Evolutionary conservation across 2,329 filamentous ascomycete species (phyloP).

Genomic region (Trichoderma koningii): DNA sequence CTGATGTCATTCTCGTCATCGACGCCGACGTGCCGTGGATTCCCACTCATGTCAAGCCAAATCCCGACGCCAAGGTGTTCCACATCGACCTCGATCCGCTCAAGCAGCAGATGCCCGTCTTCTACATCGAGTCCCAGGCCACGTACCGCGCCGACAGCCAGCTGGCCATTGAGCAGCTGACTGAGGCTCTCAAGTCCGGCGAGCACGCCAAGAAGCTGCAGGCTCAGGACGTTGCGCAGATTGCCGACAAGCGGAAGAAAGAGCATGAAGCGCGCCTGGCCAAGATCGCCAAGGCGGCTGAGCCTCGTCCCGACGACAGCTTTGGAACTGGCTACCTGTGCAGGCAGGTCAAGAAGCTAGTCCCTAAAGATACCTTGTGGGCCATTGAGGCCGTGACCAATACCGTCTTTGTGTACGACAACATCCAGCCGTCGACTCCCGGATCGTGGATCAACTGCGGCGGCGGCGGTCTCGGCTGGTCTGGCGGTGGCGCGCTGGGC

Average conservation of each 20-base stretch:
- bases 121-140: slow-evolving; percentile 67
- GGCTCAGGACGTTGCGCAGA: slow-evolving; percentile 28
- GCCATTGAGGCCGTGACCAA: slow-evolving; percentile 79
- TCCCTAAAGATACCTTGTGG: slow-evolving; percentile 63
- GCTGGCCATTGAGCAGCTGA: slow-evolving; percentile 69
- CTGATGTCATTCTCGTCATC: slow-evolving; percentile 81
- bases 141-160: slow-evolving; percentile 68
- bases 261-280: slow-evolving; percentile 61
- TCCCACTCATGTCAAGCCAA: slow-evolving; percentile 67
- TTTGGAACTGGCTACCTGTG: slow-evolving; percentile 47
- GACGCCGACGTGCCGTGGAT: slow-evolving; percentile 96
- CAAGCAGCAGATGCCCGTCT: slow-evolving; percentile 72
- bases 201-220: slow-evolving; percentile 45
- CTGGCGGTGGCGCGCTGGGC: slow-evolving; percentile 72
- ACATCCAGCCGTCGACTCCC: slow-evolving; percentile 66
- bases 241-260: slow-evolving; percentile 52
- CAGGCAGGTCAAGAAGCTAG: slow-evolving; percentile 38
- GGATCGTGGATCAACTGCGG: slow-evolving; percentile 81
- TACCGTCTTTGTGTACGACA: slow-evolving; percentile 66
- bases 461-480: slow-evolving; percentile 79
- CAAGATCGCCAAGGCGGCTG: slow-evolving; percentile 57
- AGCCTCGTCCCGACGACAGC: slow-evolving; percentile 60
- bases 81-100: slow-evolving; percentile 67
- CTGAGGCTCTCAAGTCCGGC: slow-evolving; percentile 57
- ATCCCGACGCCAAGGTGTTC: slow-evolving; percentile 56